Base-by-base conservation (phyloP, 495 filamentous ascomycete species). In the Stereocaulon alpinum region DNA sequence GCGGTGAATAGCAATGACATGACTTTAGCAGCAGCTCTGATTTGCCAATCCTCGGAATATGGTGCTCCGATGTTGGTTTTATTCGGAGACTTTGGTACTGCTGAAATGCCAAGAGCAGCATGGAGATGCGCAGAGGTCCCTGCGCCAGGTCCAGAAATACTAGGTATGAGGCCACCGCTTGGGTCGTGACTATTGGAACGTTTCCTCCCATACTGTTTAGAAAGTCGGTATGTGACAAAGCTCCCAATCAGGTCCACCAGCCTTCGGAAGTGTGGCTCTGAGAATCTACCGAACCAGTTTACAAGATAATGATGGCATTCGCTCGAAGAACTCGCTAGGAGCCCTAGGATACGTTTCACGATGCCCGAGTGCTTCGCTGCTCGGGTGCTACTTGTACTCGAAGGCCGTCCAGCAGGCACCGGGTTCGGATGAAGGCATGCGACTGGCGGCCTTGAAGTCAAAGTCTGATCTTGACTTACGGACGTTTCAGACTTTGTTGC, bases 21-120 rank as follows among this genome's bases (percentile, higher is more conserved):
- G 1, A 95, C 81, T 62, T 84, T 83, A 6, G 89, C 86, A 14
- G 86, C 87, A 22, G 87, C 86, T 65, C 84, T 86, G 43, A 95
- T 82, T 70, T 96, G 91, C 91, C 91, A 96, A 66, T 96, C 92
- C 55, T 92, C 89, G 27, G 80, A 77, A 64, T 95, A 95, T 1
- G 82, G 68, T 0, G 85, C 75, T 14, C 72, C 68, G 14, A 74
- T 71, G 15, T 71, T 69, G 15, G 71, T 75, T 69, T 71, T 84
- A 69, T 66, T 76, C 55, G 69, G 74, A 27, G 61, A 60, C 34
- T 55, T 66, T 9, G 63, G 51, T 22, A 48, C 63, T 20, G 66
- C 64, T 7, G 76, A 55, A 3, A 72, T 72, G 53, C 83, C 87
- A n/a, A 95, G 74, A 7, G 87, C 89, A 30, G 88, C 86, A 68